These are phyloP conservation scores for Avena atlantica DNA, from an alignment of 176 grass and related monocot genomes.

Conservation along the genomic window DNA sequence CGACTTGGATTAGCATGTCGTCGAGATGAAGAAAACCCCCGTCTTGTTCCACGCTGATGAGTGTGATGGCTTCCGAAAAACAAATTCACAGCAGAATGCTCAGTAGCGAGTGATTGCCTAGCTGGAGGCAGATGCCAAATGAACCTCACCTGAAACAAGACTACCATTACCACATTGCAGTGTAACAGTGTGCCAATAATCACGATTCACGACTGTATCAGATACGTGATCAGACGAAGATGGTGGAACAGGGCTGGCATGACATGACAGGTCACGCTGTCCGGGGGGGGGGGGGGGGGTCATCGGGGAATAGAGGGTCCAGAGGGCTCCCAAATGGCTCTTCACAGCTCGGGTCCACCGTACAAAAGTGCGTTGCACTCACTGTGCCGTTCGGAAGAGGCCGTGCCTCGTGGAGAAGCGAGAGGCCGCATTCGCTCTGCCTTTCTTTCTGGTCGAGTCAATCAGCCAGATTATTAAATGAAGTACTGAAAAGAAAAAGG, in stretches of 20 bases:
- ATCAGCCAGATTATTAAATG: not conserved
- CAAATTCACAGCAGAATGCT: not conserved
- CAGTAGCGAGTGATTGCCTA: too few species aligned
- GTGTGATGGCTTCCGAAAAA: not conserved
- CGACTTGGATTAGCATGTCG: not conserved
- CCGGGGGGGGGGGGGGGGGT: too few species aligned
- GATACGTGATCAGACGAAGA: not conserved
- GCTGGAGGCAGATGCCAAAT: not conserved
- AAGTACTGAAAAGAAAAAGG: not conserved
- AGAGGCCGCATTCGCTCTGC: not conserved
- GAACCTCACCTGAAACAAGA: not conserved
- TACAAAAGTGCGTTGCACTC: too few species aligned
- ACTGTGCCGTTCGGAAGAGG: not conserved
- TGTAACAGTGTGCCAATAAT: not conserved
- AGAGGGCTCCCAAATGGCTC: constrained; percentile 2
- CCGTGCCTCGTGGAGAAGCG: not conserved
- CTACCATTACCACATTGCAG: not conserved
- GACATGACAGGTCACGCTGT: not conserved
- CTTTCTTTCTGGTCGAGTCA: not conserved
- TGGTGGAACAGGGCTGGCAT: not conserved
- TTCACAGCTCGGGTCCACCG: constrained; percentile 17
- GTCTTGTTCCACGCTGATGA: not conserved
- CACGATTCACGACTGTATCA: not conserved
- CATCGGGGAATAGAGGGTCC: not conserved
- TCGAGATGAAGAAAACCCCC: not conserved